Percentiles rank a stretch among this genome's conserved stretches.
Conservation (phyloP, 805 yeast species). For the Saccharomycopsis fibuligera region DNA sequence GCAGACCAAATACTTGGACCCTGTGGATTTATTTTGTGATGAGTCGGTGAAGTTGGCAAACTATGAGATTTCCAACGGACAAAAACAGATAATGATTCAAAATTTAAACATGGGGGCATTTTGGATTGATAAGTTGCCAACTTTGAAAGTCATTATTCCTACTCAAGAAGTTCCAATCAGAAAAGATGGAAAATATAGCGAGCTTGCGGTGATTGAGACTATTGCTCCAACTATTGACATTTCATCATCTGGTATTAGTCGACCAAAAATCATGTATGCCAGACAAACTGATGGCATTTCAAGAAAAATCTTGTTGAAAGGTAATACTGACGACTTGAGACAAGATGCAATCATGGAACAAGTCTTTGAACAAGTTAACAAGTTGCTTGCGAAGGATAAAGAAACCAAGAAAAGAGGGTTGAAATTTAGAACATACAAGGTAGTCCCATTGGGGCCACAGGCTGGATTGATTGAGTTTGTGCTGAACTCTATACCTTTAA, state of each 20-base stretch:
- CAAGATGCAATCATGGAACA: slow-evolving; percentile 98
- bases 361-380: slow-evolving; percentile 82
- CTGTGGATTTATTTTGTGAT: slow-evolving; percentile 46
- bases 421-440: slow-evolving; percentile 76
- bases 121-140: slow-evolving; percentile 50
- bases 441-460: slow-evolving; percentile 80
- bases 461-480: slow-evolving; percentile 92
- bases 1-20: slow-evolving; percentile 30
- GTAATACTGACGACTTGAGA: slow-evolving; percentile 84
- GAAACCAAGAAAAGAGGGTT: slow-evolving; percentile 53
- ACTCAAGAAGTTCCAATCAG: slow-evolving; percentile 41
- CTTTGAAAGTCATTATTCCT: slow-evolving; percentile 57
- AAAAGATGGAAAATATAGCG: slow-evolving; percentile 34
- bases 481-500: slow-evolving; percentile 61
- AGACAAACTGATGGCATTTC: slow-evolving; percentile 48
- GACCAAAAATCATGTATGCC: slow-evolving; percentile 72
- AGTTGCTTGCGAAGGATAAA: slow-evolving; percentile 48
- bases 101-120: slow-evolving; percentile 41
- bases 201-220: slow-evolving; percentile 33
- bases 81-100: slow-evolving; percentile 19
- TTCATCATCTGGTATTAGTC: slow-evolving; percentile 81
- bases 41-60: slow-evolving; percentile 47
- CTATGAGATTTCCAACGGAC: slow-evolving; percentile 28
- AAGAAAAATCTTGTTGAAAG: slow-evolving; percentile 64
- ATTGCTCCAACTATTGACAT: slow-evolving; percentile 44